Conservation (phyloP, 257 asterid species). For the Avicennia marina region DNA sequence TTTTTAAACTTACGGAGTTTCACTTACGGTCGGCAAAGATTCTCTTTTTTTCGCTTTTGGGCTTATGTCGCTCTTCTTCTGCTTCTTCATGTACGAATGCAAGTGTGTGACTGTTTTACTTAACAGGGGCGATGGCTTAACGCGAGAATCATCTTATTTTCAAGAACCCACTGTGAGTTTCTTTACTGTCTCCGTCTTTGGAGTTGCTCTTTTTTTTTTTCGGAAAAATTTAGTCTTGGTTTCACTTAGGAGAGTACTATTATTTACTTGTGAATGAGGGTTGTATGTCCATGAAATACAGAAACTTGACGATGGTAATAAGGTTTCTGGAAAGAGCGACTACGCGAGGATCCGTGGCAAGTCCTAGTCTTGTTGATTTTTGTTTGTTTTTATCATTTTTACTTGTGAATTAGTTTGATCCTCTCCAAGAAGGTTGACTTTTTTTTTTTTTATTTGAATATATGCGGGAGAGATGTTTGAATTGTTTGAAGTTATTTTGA, state of each 20-base stretch:
- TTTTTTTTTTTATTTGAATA: conserved; percentile 14
- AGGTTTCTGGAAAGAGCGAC: conserved; percentile 17
- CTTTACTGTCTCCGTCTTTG: neutral
- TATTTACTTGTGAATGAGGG: neutral
- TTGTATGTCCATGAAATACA: conserved; percentile 31
- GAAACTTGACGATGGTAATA: conserved; percentile 23
- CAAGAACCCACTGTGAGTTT: conserved; percentile 41
- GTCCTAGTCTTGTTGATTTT: conserved; percentile 13
- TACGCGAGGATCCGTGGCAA: conserved; percentile 23
- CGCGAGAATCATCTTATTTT: conserved; percentile 22
- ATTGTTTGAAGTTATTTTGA: conserved; percentile 10
- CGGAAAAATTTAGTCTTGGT: neutral
- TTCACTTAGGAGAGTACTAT: neutral
- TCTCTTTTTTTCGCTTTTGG: neutral
- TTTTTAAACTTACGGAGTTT: conserved; percentile 70
- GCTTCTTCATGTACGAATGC: neutral
- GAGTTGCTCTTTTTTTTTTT: neutral
- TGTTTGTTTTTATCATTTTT: neutral
- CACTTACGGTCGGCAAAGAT: conserved; percentile 47
- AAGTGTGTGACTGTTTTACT: no score
- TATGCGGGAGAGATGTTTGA: conserved; percentile 14
- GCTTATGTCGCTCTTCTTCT: neutral
- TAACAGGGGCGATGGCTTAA: conserved; percentile 53
- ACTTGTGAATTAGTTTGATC: neutral
- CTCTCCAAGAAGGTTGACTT: neutral